Percentiles rank a stretch among this genome's conserved stretches.
Conservation (phyloP, 345 rosid genomes). For the Boechera divaricarpa region DNA sequence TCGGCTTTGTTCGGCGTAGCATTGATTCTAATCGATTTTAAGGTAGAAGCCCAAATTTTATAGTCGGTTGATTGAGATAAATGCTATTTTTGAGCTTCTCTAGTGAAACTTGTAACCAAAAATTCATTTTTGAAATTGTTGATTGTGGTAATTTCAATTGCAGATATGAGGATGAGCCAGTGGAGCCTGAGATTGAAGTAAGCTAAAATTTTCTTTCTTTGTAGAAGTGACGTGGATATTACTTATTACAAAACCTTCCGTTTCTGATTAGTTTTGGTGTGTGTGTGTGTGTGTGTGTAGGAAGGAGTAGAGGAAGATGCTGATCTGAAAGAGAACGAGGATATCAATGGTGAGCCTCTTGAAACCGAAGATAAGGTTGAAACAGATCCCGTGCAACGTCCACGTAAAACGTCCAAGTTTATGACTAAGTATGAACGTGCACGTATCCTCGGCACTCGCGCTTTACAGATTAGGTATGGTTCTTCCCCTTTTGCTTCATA, state of each 20-base stretch:
- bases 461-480: slow-evolving; percentile 75
- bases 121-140: neutral
- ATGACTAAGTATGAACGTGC: slow-evolving; percentile 88
- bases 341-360: slow-evolving; percentile 58
- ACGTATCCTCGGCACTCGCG: slow-evolving; percentile 80
- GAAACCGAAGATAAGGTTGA: slow-evolving; percentile 68
- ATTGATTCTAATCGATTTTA: neutral
- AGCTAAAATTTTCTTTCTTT: neutral
- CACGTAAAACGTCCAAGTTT: slow-evolving; percentile 72
- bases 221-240: neutral
- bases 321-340: slow-evolving; percentile 66
- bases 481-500: neutral
- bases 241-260: neutral
- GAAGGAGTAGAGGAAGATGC: slow-evolving; percentile 79
- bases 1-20: neutral
- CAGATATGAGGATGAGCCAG: slow-evolving; percentile 92
- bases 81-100: neutral
- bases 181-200: slow-evolving; percentile 89
- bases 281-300: slow-evolving; percentile 45
- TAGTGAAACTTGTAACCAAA: neutral
- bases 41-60: slow-evolving; percentile 23
- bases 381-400: slow-evolving; percentile 42
- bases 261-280: neutral
- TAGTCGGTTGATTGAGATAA: neutral
- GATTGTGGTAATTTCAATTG: slow-evolving; percentile 8